Conservation (phyloP, 768 basidiomycete genomes). For the Mycena albidolilacea region DNA sequence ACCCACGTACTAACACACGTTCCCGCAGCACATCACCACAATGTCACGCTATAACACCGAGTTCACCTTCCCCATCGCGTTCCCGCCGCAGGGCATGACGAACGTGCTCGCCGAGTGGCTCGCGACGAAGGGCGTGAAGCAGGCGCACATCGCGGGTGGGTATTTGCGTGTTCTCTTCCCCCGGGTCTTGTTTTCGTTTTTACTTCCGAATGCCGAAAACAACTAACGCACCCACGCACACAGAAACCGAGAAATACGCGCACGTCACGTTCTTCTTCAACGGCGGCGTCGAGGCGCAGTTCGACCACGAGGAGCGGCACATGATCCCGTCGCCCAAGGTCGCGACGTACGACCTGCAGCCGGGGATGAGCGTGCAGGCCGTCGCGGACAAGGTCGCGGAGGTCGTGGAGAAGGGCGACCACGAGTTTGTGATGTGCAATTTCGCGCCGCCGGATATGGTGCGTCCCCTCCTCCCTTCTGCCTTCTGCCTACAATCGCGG, state of each 20-base stretch:
- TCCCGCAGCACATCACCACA: not conserved
- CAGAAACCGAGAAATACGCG: slow-evolving; percentile 97
- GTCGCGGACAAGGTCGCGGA: slow-evolving; percentile 96
- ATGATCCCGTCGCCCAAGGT: slow-evolving; percentile 96
- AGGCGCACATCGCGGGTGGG: slow-evolving; percentile 89
- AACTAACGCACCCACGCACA: not conserved
- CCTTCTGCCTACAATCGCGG: no score
- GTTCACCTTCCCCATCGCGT: slow-evolving; percentile 92
- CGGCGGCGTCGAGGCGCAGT: slow-evolving; percentile 95
- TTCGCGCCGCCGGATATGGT: slow-evolving; percentile 99
- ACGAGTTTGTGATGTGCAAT: slow-evolving; percentile 98
- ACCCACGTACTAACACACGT: no score
- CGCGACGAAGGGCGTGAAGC: slow-evolving; percentile 81
- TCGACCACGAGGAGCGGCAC: slow-evolving; percentile 82
- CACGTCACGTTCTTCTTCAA: slow-evolving; percentile 99
- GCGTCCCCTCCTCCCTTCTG: not conserved
- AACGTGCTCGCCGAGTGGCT: slow-evolving; percentile 98
- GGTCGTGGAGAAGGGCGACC: slow-evolving; percentile 74
- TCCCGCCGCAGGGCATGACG: slow-evolving; percentile 93
- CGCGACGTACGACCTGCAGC: slow-evolving; percentile 93
- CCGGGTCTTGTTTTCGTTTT: not conserved
- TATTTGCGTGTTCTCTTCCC: slow-evolving; percentile 14
- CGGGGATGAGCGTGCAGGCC: slow-evolving; percentile 89
- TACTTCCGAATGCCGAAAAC: not conserved
- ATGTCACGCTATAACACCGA: slow-evolving; percentile 96